These are phyloP conservation scores for Psidium friedrichsthalianum DNA, from an alignment of 345 rosid genomes.

Conservation along the genomic window DNA sequence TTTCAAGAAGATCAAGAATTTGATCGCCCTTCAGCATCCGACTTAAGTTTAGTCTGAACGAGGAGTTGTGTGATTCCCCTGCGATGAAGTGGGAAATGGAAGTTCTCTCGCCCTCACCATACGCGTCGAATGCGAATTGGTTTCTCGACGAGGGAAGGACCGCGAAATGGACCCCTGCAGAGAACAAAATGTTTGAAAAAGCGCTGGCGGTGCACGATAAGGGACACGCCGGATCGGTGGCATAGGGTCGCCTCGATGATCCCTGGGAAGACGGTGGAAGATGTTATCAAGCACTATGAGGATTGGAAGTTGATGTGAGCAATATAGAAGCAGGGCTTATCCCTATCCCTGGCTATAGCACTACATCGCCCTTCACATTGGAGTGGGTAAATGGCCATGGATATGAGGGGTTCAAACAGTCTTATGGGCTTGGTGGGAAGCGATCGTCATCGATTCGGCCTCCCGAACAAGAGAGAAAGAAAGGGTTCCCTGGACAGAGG, in stretches of 20 bases:
- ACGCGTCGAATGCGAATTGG: conserved; percentile 40
- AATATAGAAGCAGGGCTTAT: conserved; percentile 60
- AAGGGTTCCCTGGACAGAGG: conserved; percentile 98
- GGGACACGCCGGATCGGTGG: conserved; percentile 65
- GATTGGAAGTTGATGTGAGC: conserved; percentile 58
- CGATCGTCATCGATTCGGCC: conserved; percentile 43
- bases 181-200: conserved; percentile 81
- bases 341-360: conserved; percentile 44
- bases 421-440: conserved; percentile 47
- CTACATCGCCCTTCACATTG: conserved; percentile 39
- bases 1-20: background rate
- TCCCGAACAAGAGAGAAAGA: conserved; percentile 84
- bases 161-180: conserved; percentile 60
- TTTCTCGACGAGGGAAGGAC: conserved; percentile 32
- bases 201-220: conserved; percentile 63
- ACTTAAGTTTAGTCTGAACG: background rate
- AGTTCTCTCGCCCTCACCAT: conserved; percentile 40
- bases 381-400: conserved; percentile 36
- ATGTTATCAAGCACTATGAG: conserved; percentile 49
- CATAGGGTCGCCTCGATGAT: conserved; percentile 43
- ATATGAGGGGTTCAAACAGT: conserved; percentile 37
- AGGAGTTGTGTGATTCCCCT: conserved; percentile 1
- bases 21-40: background rate
- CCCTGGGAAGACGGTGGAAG: conserved; percentile 58
- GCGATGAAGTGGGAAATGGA: conserved; percentile 62